Evolutionary conservation across 2,329 filamentous ascomycete genomes (phyloP).

Genomic region (Cladosporium sp.): DNA sequence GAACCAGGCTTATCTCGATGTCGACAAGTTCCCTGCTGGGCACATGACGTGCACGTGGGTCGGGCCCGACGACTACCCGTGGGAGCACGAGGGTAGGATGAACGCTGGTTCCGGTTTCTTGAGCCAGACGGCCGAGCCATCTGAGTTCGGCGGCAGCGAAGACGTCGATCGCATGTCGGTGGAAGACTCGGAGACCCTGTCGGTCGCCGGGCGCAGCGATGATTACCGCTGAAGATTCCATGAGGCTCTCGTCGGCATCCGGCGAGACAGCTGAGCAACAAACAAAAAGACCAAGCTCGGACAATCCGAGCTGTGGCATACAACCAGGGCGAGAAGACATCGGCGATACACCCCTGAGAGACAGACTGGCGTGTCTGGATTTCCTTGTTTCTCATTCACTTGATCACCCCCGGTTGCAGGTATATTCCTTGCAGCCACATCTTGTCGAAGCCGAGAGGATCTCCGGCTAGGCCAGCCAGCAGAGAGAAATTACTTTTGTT

Average conservation of each 20-base stretch:
- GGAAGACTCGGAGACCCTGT: neutral
- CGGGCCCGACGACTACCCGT: slow-evolving; percentile 16
- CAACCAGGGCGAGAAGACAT: neutral
- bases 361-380: neutral
- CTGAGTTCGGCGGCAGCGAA: neutral
- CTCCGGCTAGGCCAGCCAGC: neutral
- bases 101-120: neutral
- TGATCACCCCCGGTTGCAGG: neutral
- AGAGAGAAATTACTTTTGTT: neutral
- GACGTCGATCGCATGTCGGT: neutral
- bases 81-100: neutral
- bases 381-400: neutral
- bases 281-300: neutral
- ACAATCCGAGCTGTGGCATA: neutral
- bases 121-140: slow-evolving; percentile 4
- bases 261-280: neutral
- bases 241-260: neutral
- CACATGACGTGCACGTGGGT: slow-evolving; percentile 17
- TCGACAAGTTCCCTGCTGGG: slow-evolving; percentile 5
- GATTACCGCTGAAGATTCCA: neutral
- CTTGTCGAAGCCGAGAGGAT: neutral
- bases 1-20: slow-evolving; percentile 8
- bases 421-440: neutral
- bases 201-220: neutral
- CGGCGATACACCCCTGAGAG: neutral